These are phyloP conservation scores for Microbotryum violaceum DNA, from an alignment of 1,284 basidiomycete genomes.

Conservation along the genomic window DNA sequence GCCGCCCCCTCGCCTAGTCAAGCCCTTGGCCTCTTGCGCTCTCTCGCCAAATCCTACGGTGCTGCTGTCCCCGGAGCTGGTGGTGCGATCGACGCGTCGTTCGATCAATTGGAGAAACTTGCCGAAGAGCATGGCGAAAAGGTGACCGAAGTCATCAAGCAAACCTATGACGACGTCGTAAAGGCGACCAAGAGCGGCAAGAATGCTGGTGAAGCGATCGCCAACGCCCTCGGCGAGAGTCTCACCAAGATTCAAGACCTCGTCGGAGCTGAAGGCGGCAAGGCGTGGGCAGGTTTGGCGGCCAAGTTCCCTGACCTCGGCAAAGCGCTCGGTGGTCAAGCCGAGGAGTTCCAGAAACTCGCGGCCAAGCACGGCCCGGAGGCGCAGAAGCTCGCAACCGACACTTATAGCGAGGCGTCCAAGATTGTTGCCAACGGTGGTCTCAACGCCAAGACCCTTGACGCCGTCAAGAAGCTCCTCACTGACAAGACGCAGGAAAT, in stretches of 20 bases:
- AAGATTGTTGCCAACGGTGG: constrained; percentile 29
- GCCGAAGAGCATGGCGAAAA: constrained; percentile 46
- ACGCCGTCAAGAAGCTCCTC: constrained; percentile 29
- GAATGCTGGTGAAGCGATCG: constrained; percentile 19
- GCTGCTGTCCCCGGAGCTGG: constrained; percentile 43
- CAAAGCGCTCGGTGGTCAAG: constrained; percentile 29
- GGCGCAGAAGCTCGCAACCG: constrained; percentile 29
- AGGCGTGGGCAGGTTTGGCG: constrained; percentile 22
- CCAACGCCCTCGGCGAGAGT: constrained; percentile 14
- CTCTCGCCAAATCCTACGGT: constrained; percentile 45
- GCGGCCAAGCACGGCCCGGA: constrained; percentile 35
- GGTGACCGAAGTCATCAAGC: constrained; percentile 43
- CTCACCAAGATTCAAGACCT: constrained; percentile 25
- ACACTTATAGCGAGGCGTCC: constrained; percentile 27
- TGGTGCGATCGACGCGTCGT: constrained; percentile 45
- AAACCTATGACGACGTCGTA: constrained; percentile 27
- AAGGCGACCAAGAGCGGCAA: constrained; percentile 23
- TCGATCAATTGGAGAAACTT: constrained; percentile 46
- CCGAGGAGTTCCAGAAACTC: constrained; percentile 32
- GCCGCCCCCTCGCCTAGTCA: constrained; percentile 43
- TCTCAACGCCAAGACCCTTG: constrained; percentile 32
- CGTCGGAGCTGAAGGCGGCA: constrained; percentile 24
- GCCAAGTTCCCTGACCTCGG: constrained; percentile 33
- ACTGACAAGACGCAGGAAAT: constrained; percentile 30
- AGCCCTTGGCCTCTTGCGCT: constrained; percentile 44